A percentile compares a stretch with the other conserved stretches of the same genome.
Evolutionary conservation across 257 asterid species (phyloP).

Genomic region (Solanum chaucha): DNA sequence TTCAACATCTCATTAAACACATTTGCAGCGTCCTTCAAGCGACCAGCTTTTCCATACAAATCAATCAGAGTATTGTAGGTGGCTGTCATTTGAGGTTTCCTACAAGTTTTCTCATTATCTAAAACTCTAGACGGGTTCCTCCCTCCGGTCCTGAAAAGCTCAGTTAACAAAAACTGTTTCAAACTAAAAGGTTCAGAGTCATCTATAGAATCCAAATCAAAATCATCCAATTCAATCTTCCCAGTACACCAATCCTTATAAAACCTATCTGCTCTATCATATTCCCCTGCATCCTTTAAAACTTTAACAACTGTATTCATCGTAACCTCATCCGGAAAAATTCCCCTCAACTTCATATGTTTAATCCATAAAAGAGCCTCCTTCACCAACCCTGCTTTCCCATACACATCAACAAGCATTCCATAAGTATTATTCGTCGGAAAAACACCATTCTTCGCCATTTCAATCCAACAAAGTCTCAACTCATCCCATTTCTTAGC

Average conservation of each 20-base stretch:
- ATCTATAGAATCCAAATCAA: slow-evolving; percentile 48
- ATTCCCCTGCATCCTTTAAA: slow-evolving; percentile 76
- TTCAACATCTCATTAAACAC: slow-evolving; percentile 74
- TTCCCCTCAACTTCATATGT: slow-evolving; percentile 77
- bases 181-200: slow-evolving; percentile 49
- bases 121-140: slow-evolving; percentile 21
- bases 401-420: slow-evolving; percentile 95
- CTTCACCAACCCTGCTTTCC: slow-evolving; percentile 80
- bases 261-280: slow-evolving; percentile 57
- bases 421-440: slow-evolving; percentile 80
- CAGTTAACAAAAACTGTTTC: slow-evolving; percentile 67
- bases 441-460: slow-evolving; percentile 58
- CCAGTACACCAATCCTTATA: slow-evolving; percentile 77
- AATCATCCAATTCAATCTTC: slow-evolving; percentile 56
- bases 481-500: slow-evolving; percentile 88
- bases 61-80: slow-evolving; percentile 86
- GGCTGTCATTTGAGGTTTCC: slow-evolving; percentile 52
- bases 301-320: slow-evolving; percentile 83
- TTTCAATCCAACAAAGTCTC: slow-evolving; percentile 94
- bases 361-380: slow-evolving; percentile 88
- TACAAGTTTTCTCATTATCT: slow-evolving; percentile 24
- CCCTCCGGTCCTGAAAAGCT: slow-evolving; percentile 77
- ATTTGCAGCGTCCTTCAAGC: slow-evolving; percentile 69
- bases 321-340: slow-evolving; percentile 85
- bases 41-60: slow-evolving; percentile 87